A percentile compares a stretch with the other conserved stretches of the same genome.
These are phyloP conservation scores for Linaria vulgaris DNA, from an alignment of 257 asterid species.

Conservation along the genomic window DNA sequence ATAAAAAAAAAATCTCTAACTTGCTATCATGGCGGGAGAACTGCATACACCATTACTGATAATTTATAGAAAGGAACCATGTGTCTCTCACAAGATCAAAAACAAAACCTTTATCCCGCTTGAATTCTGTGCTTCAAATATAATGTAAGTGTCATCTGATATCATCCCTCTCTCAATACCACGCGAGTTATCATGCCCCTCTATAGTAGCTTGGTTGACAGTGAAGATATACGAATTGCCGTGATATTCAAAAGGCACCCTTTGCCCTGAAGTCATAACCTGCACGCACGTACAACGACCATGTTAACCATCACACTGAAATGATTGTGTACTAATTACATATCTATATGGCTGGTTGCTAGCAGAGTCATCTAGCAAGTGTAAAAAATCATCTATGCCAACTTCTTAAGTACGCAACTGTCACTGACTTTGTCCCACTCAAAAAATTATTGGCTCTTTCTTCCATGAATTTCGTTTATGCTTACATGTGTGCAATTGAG, in stretches of 20 bases:
- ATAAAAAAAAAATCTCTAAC: too few relatives aligned
- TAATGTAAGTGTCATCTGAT: conserved; percentile 79
- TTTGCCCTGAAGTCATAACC: conserved; percentile 90
- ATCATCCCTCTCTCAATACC: conserved; percentile 78
- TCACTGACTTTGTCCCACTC: background rate
- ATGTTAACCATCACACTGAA: conserved; percentile 1
- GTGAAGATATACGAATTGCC: conserved; percentile 82
- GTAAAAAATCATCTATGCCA: conserved; percentile 2
- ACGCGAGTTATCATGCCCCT: conserved; percentile 63
- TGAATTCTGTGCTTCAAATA: conserved; percentile 75
- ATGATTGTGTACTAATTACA: background rate
- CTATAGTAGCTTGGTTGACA: conserved; percentile 79
- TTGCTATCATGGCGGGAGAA: conserved; percentile 19
- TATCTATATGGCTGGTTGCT: background rate
- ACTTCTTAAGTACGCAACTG: conserved; percentile 8
- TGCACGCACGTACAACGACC: conserved; percentile 31
- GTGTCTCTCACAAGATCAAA: conserved; percentile 21
- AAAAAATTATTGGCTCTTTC: background rate
- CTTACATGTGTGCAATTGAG: conserved; percentile 13
- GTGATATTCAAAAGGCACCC: conserved; percentile 82
- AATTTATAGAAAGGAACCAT: conserved; percentile 24
- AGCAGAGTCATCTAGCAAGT: conserved; percentile 9
- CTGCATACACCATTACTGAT: conserved; percentile 22
- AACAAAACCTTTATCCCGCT: conserved; percentile 84
- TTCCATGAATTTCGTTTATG: conserved; percentile 6